phyloP scores from a whole-genome alignment of 768 basidiomycete species.

The Ramaria rubella region DNA sequence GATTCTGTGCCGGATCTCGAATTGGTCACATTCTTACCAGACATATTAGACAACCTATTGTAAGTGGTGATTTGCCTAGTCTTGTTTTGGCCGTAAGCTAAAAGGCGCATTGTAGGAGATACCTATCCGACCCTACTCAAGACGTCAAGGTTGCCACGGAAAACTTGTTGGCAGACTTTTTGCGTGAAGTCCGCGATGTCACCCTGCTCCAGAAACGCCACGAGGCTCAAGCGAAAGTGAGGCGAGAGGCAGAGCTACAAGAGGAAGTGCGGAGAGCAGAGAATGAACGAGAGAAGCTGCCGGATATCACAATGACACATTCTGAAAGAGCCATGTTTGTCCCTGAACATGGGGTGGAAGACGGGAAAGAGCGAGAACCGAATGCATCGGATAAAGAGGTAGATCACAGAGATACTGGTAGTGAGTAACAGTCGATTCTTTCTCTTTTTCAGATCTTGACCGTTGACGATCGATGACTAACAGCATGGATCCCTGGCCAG shows the following conservation, averaged over 20 bases:
- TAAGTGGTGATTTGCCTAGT: constrained; percentile 41
- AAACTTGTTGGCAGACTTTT: constrained; percentile 79
- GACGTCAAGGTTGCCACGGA: constrained; percentile 92
- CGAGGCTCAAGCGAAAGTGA: constrained; percentile 46
- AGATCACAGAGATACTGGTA: constrained; percentile 58
- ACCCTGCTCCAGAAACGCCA: constrained; percentile 63
- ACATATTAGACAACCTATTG: constrained; percentile 92
- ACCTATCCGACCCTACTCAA: constrained; percentile 89
- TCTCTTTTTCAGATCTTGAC: constrained; percentile 5
- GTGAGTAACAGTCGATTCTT: constrained; percentile 30
- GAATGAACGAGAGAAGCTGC: constrained; percentile 42
- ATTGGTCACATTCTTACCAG: constrained; percentile 88
- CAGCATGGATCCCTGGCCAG: constrained; percentile 90
- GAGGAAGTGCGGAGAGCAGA: constrained; percentile 41
- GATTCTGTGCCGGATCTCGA: constrained; percentile 97
- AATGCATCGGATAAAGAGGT: constrained; percentile 33
- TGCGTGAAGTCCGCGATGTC: constrained; percentile 85
- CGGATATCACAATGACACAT: constrained; percentile 52
- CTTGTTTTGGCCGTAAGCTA: neutral
- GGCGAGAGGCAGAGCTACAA: constrained; percentile 31
- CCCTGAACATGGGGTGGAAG: constrained; percentile 38
- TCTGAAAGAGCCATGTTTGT: constrained; percentile 44
- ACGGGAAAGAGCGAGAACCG: constrained; percentile 28
- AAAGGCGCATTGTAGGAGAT: constrained; percentile 52
- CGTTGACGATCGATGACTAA: neutral